Evolutionary conservation across 1,284 basidiomycete genomes (phyloP), one percentile per base, ranked within the genome.

Genomic region (Ceratobasidium papillatum): DNA sequence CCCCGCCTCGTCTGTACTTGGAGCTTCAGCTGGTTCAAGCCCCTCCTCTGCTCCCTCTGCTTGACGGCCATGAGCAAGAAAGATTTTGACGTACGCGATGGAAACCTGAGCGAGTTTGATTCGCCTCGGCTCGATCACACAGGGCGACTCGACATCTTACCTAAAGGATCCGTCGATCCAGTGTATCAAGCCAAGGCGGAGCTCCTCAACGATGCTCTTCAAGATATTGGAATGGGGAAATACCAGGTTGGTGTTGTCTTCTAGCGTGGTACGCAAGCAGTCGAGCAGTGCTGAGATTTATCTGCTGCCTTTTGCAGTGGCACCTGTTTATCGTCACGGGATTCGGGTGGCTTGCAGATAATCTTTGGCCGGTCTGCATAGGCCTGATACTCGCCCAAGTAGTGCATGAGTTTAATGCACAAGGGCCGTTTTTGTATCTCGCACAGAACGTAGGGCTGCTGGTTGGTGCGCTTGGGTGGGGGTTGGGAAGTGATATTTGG

Each of bases 271-370:
- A n/a, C n/a, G n/a, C 45, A 68, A 65, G 22, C 22, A 47, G n/a
- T 63, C 17, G 38, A n/a, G 19, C 22, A 32, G 22, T 51, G 25
- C 7, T 14, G 34, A 41, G 34, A 0, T 11, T 5, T 59, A 19
- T 61, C 41, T 14, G 41, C n/a, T 8, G n/a, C n/a, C n/a, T n/a
- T n/a, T n/a, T n/a, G n/a, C 61, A 87, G 88, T 88, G 87, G 84
- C 82, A 80, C 75, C 80, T 90, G 45, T 89, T 89, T 79, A 56
- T 88, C 69, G 87, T 89, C 19, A 84, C 87, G 19, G 88, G 88
- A 5, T 90, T 91, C 81, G 90, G 90, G 62, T 91, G 89, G 89
- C 85, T 91, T 77, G 88, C 89, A 52, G 90, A 90, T 79, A 90
- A 89, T 76, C 83, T 90, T 22, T 91, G 89, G 89, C 89, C 88